phyloP scores from a whole-genome alignment of 805 yeast genomes.

The Pichia gijzeniarum region DNA sequence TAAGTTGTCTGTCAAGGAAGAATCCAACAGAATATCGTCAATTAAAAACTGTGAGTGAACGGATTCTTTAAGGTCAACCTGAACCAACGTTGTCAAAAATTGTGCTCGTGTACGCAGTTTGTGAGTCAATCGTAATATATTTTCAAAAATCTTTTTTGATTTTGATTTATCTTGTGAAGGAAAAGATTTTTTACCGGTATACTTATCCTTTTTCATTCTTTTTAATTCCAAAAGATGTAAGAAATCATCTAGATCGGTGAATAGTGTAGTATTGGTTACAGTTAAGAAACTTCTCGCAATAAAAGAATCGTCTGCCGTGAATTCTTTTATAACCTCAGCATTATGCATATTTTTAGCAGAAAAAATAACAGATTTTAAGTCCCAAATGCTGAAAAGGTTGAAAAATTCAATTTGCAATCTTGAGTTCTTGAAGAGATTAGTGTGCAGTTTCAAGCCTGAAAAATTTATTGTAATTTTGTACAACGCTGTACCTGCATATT shows the following conservation, averaged over 20 bases:
- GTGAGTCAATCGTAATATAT: conserved; percentile 16
- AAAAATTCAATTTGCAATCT: conserved; percentile 13
- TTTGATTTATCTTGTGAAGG: neutral
- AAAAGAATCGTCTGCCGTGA: conserved; percentile 16
- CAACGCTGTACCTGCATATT: conserved; percentile 2
- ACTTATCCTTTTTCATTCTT: neutral
- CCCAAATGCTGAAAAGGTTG: conserved; percentile 14
- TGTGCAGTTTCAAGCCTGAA: conserved; percentile 9
- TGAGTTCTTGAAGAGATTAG: neutral
- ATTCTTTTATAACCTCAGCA: conserved; percentile 8
- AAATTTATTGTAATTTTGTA: conserved; percentile 13
- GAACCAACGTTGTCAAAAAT: conserved; percentile 17
- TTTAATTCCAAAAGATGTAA: neutral
- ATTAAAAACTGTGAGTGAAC: conserved; percentile 13
- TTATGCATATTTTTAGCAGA: conserved; percentile 11
- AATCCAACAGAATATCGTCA: conserved; percentile 25
- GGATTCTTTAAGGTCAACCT: conserved; percentile 13
- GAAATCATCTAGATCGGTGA: conserved; percentile 16
- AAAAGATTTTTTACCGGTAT: neutral
- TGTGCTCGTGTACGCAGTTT: conserved; percentile 23
- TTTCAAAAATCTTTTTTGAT: neutral
- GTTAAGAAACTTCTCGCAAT: conserved; percentile 20
- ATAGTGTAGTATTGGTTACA: conserved; percentile 16
- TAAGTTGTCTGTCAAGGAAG: conserved; percentile 21
- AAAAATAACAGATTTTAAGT: conserved; percentile 7